Evolutionary conservation across 192 early-diverging fungal species (phyloP), one percentile per base, ranked within the genome.

Genomic region (Linderina pennispora): DNA sequence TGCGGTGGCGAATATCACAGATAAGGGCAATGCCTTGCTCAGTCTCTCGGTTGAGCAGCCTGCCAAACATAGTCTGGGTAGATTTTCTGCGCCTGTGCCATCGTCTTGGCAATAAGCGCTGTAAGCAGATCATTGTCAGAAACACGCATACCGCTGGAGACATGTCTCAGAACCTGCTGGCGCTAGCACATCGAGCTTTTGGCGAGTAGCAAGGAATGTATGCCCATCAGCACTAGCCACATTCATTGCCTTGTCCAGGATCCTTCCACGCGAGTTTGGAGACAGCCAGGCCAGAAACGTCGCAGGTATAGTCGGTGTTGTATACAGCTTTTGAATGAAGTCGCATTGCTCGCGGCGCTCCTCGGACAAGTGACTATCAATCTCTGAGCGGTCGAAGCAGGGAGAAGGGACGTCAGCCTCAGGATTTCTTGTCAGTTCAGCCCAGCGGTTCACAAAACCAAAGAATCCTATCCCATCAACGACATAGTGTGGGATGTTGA

Each of bases 401-500:
- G n/a, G n/a, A n/a, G n/a, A n/a, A n/a, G n/a, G 6, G 28, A 31
- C 31, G 1, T 39, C 5, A 23, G 10, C 3, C 28, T n/a, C 22
- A 21, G 17, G 20, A 16, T 18, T 28, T 25, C 31, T 26, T 41
- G 8, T 31, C n/a, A 62, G 42, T 25, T 19, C 16, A 0, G 51
- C 59, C 66, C 66, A 70, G 13, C 42, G 55, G 19, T 42, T 26
- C 0, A 70, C 40, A 43, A 70, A 70, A 23, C 42, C 52, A 23
- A 62, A 70, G 50, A 58, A 70, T 6, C 66, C 66, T 3, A 62
- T 35, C 1, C 66, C 66, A 24, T 70, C 66, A 6, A 70, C 21
- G 10, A 70, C 35, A 48, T 53, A 57, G 36, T 69, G 65, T 17
- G 65, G 65, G 23, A 69, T 69, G 32, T 62, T 69, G 50, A 51